These are phyloP conservation scores for Casuarina glauca DNA, from an alignment of 306 rosid species.

Conservation along the genomic window DNA sequence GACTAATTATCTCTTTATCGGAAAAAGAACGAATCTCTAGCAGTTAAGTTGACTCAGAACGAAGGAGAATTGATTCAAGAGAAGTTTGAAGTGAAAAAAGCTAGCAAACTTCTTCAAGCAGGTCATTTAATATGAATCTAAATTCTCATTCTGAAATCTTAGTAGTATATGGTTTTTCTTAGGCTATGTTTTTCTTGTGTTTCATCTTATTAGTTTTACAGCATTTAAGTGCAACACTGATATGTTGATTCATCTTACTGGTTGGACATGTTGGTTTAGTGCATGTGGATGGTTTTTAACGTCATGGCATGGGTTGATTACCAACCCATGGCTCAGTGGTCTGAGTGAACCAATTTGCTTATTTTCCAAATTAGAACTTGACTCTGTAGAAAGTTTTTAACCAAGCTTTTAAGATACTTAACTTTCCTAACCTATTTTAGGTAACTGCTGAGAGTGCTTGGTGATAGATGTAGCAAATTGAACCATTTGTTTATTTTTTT, in stretches of 20 bases:
- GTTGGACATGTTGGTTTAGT: background rate
- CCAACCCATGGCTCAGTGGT: conserved; percentile 1
- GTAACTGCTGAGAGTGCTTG: background rate
- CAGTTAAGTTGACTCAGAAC: conserved; percentile 92
- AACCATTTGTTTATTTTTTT: no score
- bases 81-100: conserved; percentile 95
- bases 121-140: conserved; percentile 37
- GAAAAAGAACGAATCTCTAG: conserved; percentile 89
- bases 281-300: background rate
- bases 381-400: background rate
- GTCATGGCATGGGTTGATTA: background rate
- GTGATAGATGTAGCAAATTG: background rate
- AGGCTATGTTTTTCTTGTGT: background rate
- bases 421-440: background rate
- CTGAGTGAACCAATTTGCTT: background rate
- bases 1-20: background rate
- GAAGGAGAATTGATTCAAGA: conserved; percentile 98
- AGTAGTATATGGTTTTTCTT: conserved; percentile 2
- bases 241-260: background rate
- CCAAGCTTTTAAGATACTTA: background rate
- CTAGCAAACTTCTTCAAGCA: conserved; percentile 90
- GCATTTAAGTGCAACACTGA: background rate
- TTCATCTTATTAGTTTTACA: background rate
- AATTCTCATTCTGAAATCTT: conserved; percentile 15
- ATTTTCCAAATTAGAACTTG: background rate